Conservation (phyloP, 2,329 filamentous ascomycete genomes). For the Trichoderma breve region DNA sequence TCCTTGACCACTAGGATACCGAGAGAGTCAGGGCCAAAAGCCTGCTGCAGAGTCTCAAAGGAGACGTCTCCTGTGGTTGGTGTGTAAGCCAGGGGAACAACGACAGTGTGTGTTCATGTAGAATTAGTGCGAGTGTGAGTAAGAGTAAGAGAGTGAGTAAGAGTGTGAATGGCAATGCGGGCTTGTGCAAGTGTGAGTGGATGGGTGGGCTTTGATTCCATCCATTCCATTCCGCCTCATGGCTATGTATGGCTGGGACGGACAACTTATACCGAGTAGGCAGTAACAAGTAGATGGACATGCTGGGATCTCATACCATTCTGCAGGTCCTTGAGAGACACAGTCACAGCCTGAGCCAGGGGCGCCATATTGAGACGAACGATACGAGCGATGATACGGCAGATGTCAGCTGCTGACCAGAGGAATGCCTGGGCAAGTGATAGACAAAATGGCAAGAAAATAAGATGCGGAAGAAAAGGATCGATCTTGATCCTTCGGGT, state of each 20-base stretch:
- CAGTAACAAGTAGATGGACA: not conserved
- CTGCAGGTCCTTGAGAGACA: slow-evolving; percentile 60
- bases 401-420: slow-evolving; percentile 12
- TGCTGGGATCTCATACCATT: slow-evolving; percentile 43
- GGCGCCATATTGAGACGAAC: slow-evolving; percentile 33
- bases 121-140: not conserved
- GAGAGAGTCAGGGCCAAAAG: slow-evolving; percentile 86
- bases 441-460: too few relatives aligned
- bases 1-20: slow-evolving; percentile 93
- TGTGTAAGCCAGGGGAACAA: slow-evolving; percentile 2
- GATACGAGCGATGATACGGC: not conserved
- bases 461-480: slow-evolving; percentile 9
- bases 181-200: not conserved
- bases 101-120: not conserved
- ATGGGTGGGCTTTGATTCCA: not conserved
- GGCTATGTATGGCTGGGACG: not conserved
- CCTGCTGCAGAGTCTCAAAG: slow-evolving; percentile 67
- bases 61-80: slow-evolving; percentile 58
- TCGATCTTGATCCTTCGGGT: not conserved
- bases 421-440: not conserved
- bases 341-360: slow-evolving; percentile 56
- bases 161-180: not conserved
- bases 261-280: not conserved
- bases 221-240: not conserved
- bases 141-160: not conserved